Evolutionary conservation across 345 rosid genomes (phyloP).

Genomic region (Populus alba): DNA sequence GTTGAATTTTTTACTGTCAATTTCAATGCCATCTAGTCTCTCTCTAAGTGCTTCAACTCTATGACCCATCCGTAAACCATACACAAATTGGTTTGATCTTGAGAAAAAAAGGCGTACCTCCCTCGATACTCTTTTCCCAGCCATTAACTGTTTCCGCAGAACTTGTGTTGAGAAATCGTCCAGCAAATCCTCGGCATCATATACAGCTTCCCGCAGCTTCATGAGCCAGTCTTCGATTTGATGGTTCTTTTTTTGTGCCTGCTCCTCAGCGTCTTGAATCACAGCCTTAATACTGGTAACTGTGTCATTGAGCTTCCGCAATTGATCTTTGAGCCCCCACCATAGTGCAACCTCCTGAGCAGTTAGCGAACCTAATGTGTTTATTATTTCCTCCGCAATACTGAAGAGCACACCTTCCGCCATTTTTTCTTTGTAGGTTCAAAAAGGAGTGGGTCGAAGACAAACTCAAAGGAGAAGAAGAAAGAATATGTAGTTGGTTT

Average conservation of each 20-base stretch:
- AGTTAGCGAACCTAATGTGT: neutral
- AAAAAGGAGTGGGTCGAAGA: too few relatives aligned
- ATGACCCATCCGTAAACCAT: constrained; percentile 7
- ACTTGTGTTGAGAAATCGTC: constrained; percentile 27
- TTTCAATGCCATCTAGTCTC: constrained; percentile 14
- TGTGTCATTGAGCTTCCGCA: too few relatives aligned
- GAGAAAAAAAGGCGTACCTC: constrained; percentile 12
- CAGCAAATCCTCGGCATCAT: constrained; percentile 37
- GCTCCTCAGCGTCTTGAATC: neutral
- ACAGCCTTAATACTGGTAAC: too few relatives aligned
- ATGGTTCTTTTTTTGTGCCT: neutral
- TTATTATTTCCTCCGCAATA: neutral
- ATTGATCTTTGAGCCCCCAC: too few relatives aligned
- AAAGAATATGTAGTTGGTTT: fast-evolving
- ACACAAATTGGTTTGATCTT: constrained; percentile 1
- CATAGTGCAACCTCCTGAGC: too few relatives aligned
- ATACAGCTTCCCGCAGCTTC: constrained; percentile 19
- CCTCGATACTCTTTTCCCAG: neutral
- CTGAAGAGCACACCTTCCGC: constrained; percentile 10
- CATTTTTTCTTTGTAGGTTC: neutral
- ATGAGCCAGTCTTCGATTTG: constrained; percentile 23
- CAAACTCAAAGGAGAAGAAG: too few relatives aligned
- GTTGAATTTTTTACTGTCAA: neutral
- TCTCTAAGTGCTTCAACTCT: constrained; percentile 10
- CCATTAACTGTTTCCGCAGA: neutral